Evolutionary conservation across 306 rosid species (phyloP).

Genomic region (Castanopsis chinensis): DNA sequence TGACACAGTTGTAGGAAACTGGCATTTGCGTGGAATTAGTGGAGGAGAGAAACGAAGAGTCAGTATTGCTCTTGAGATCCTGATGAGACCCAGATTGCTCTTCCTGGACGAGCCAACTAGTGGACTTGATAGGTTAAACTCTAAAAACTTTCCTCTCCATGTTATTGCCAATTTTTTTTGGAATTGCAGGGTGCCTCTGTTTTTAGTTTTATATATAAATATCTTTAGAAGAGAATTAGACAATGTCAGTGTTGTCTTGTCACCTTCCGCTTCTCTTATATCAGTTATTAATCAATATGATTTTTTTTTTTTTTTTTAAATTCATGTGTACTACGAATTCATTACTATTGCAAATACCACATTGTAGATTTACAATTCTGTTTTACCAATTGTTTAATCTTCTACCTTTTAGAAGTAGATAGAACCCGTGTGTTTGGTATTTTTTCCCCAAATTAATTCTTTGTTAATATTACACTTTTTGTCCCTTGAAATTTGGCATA

Average conservation of each 20-base stretch:
- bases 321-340: too few relatives aligned
- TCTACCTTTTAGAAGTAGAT: neutral
- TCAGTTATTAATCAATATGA: too few relatives aligned
- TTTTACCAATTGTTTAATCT: too few relatives aligned
- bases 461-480: too few relatives aligned
- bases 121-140: constrained; percentile 79
- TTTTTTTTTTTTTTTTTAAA: too few relatives aligned
- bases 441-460: neutral
- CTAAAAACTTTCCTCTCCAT: neutral
- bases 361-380: too few relatives aligned
- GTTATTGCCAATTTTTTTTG: too few relatives aligned
- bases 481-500: too few relatives aligned
- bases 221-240: too few relatives aligned
- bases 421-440: neutral
- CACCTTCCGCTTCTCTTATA: too few relatives aligned
- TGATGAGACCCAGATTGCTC: constrained; percentile 85
- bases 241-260: too few relatives aligned
- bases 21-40: constrained; percentile 97
- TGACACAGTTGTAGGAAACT: constrained; percentile 87
- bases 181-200: neutral
- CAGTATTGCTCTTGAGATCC: constrained; percentile 90
- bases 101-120: constrained; percentile 99
- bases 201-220: neutral
- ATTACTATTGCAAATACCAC: too few relatives aligned
- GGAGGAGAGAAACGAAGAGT: constrained; percentile 97